Base-by-base conservation (phyloP, 2,329 filamentous ascomycete species). In the Colletotrichum sp. region DNA sequence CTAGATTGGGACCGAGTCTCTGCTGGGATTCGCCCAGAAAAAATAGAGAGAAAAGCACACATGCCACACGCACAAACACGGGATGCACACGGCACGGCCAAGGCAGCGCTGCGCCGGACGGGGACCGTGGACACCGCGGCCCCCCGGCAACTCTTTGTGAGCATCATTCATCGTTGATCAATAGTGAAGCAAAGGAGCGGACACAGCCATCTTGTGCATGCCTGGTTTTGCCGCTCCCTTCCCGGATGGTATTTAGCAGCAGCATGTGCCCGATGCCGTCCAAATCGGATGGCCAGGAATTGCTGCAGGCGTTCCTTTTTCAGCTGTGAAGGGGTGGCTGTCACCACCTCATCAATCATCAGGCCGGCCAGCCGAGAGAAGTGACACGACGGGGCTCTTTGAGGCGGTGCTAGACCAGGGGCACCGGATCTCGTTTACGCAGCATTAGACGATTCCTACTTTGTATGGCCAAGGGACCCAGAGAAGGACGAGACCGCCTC, bases 281-380 rank as follows among this genome's bases (percentile, higher is more conserved):
- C 68, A 39, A 70, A 70, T 70, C 68, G 68, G 68, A 63, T 55
- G 36, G 68, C 27, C 68, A 70, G 57, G 68, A 70, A 27, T 49
- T 59, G 8, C 8, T 27, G 34, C 19, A 29, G 63, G 32, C 22
- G 65, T 19, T 63, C 36, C 65, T 32, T 52, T 66, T 75, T 72
- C 69, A 75, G 72, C 69, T 75, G 69, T 32, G 61, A 57, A 75
- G n/a, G 72, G 72, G 55, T 72, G 52, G 57, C 34, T n/a, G 65
- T 30, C 64, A n/a, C 19, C 25, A n/a, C n/a, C n/a, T n/a, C n/a
- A 49, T 62, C 71, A 52, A n/a, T 25, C 29, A n/a, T 32, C 39
- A 55, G 22, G 11, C 57, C 29, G 59, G 27, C 32, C 44, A 65
- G 25, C 49, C 57, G 66, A 25, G 61, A 36, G 68, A 29, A 39